Percentiles rank a stretch among this genome's conserved stretches.
Conservation (phyloP, 2,329 filamentous ascomycete genomes). For the Pseudomassariella vexata region DNA sequence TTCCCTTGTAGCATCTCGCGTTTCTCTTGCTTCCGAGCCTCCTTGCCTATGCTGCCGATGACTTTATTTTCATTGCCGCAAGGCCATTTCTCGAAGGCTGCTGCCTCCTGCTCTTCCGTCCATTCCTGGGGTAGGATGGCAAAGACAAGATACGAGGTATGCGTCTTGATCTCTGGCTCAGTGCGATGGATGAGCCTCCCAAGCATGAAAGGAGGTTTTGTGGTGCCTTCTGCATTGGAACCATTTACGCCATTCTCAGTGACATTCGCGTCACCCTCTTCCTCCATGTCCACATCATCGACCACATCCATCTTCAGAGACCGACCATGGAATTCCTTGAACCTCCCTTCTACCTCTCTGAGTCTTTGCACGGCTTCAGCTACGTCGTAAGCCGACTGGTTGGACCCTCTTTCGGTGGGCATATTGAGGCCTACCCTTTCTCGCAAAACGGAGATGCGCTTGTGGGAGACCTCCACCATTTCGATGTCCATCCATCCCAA, state of each 20-base stretch:
- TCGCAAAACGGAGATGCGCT: conserved; percentile 72
- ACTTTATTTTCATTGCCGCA: conserved; percentile 47
- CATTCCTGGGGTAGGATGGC: conserved; percentile 83
- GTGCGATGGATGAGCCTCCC: conserved; percentile 74
- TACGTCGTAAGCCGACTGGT: conserved; percentile 66
- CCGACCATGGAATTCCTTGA: conserved; percentile 54
- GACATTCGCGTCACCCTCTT: conserved; percentile 21
- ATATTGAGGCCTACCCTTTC: conserved; percentile 70
- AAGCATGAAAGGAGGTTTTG: conserved; percentile 60
- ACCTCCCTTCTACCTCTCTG: conserved; percentile 64
- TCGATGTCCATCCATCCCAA: conserved; percentile 87
- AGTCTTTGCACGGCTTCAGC: conserved; percentile 72
- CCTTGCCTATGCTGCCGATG: conserved; percentile 48
- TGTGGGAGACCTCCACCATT: conserved; percentile 85
- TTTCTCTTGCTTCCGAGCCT: conserved; percentile 50
- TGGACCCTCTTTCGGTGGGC: conserved; percentile 63
- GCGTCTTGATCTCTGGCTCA: conserved; percentile 86
- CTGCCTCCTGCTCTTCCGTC: conserved; percentile 74
- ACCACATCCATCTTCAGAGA: conserved; percentile 22
- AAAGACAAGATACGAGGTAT: conserved; percentile 96
- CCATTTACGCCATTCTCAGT: conserved; percentile 23
- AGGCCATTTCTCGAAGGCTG: conserved; percentile 59
- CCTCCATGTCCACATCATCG: conserved; percentile 37
- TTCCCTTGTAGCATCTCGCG: conserved; percentile 43
- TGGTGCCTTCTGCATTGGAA: conserved; percentile 21